Evolutionary conservation across 2,329 filamentous ascomycete species (phyloP), one percentile per base, ranked within the genome.

Genomic region (Exophiala calicioides): DNA sequence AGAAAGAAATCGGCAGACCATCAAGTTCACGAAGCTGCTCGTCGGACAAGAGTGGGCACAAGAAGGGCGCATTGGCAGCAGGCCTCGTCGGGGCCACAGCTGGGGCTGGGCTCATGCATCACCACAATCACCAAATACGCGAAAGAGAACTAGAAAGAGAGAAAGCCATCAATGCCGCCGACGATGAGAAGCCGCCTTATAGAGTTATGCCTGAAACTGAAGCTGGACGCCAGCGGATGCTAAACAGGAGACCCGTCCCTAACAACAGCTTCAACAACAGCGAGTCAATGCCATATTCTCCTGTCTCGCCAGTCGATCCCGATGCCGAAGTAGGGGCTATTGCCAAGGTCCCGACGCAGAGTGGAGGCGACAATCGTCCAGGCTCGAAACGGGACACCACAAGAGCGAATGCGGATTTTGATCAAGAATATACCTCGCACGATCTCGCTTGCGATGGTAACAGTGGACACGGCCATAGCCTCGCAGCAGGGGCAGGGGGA

Each of bases 241-340:
- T 57, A 9, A 43, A 20, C 34, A 31, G 54, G 9, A 57, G 55
- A 32, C 54, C 54, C 9, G 46, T 55, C 10, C 51, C 48, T 8
- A 33, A 51, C 15, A 44, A 46, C 31, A 34, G 32, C 19, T 23
- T 43, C 27, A 55, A 50, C 34, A 44, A 45, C 30, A 45, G 38
- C 10, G 53, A 58, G 26, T 46, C 44, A 8, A 55, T 53, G 56
- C 53, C 56, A 29, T 53, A 47, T 35, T 50, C 42, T 23, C 47
- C 49, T 5, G 42, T 48, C 9, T 50, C 49, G 5, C 53, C 49
- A 6, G 36, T 55, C 20, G 47, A 56, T 20, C 44, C 31, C 9
- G 35, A 10, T 27, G n/a, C 40, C 16, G 39, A 51, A 18, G 24
- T 21, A 9, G 32, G 34, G 4, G 36, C 31, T 13, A 15, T 43